Base-by-base conservation (phyloP, 768 basidiomycete species). In the Hygrophoropsis aurantiaca region DNA sequence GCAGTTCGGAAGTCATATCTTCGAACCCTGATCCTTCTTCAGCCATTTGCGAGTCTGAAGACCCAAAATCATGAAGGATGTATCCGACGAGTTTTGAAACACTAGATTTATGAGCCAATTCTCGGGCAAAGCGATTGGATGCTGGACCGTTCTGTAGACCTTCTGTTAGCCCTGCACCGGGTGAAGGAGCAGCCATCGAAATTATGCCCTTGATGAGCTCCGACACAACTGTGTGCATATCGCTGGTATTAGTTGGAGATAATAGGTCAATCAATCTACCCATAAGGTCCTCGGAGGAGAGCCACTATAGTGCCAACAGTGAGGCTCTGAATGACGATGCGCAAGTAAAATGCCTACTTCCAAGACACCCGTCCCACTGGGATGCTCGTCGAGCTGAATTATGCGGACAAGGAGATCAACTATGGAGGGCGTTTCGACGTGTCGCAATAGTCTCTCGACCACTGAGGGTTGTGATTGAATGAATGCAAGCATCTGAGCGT, bases 181-280 rank as follows among this genome's bases (percentile, higher is more conserved):
- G 88, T 0, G 92, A 88, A 5, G 91, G 90, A 1, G 93, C 86
- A 27, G 93, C 90, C 77, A 97, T 87, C 30, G 91, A 87, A 53
- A 99, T 94, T 53, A 98, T 93, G 41, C 87, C 87, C 64, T 95
- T 95, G 59, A 98, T 82, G 45, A 97, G 76, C 48, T 99, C 97
- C 0, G 92, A 79, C 25, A 92, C 90, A 47, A 92, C 85, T 7
- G 81, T 75, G 66, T 98, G 97, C 46, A 88, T 80, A 47, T 90
- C 84, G 27, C 82, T 72, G 18, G 82, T 77, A 50, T 90, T 74
- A 9, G 75, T 63, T 0, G 97, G 93, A 11, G 93, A 89, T 19
- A 99, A 80, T 38, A 94, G 75, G 52, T 83, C 81, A 50, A 95
- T 77, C 13, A 97, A 76, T 42, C 85, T 82, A 20, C 79, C 78